Evolutionary conservation across 2,329 filamentous ascomycete species (phyloP).

Genomic region (Fusarium abutilonis): DNA sequence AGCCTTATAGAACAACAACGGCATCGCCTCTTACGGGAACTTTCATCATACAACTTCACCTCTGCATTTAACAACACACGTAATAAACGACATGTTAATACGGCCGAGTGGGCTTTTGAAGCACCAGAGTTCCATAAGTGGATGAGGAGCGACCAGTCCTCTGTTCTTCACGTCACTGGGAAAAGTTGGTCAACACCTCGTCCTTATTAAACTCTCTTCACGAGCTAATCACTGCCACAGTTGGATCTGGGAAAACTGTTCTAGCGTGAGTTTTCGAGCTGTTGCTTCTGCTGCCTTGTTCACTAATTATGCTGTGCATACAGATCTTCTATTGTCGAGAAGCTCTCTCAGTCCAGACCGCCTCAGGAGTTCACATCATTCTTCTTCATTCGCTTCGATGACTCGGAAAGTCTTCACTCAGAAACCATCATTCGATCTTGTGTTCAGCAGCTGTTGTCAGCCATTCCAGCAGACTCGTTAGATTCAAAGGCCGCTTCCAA

Average conservation of each 20-base stretch:
- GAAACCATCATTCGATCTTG: constrained; percentile 13
- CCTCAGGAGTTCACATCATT: constrained; percentile 6
- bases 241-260: constrained; percentile 35
- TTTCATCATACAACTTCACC: constrained; percentile 17
- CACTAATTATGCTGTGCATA: background rate
- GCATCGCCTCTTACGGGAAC: background rate
- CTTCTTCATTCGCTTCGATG: constrained; percentile 17
- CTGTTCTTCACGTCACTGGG: constrained; percentile 17
- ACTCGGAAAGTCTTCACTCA: background rate
- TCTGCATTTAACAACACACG: constrained; percentile 10
- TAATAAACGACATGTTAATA: constrained; percentile 24
- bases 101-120: constrained; percentile 17
- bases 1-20: background rate
- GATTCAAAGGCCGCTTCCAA: background rate
- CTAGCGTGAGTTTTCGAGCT: constrained; percentile 4
- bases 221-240: background rate
- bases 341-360: background rate
- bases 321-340: constrained; percentile 4
- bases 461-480: background rate
- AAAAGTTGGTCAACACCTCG: constrained; percentile 16
- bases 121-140: constrained; percentile 7
- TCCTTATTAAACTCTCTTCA: background rate
- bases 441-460: background rate
- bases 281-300: background rate
- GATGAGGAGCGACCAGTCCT: accelerated